A percentile compares a stretch with the other conserved stretches of the same genome.
Conservation (phyloP, 202 grass and related monocot genomes). For the Panicum hallii region DNA sequence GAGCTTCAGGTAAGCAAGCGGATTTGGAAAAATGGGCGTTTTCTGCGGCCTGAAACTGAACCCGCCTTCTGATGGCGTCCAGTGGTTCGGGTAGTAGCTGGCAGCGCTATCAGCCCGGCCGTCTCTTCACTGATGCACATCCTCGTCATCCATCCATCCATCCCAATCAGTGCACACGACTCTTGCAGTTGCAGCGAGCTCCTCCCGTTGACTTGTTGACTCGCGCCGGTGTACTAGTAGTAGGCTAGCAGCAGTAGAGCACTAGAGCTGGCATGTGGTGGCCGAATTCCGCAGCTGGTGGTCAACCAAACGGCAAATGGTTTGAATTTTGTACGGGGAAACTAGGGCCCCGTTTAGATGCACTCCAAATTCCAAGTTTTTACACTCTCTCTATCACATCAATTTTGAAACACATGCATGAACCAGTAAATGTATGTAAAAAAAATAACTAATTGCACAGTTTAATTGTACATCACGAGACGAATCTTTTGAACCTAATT, state of each 20-base stretch:
- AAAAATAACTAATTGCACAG: too few relatives aligned
- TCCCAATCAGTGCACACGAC: not conserved
- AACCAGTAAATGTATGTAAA: too few relatives aligned
- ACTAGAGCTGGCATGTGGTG: not conserved
- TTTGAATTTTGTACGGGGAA: not conserved
- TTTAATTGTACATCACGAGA: too few relatives aligned
- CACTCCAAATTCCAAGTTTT: too few relatives aligned
- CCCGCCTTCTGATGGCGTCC: too few relatives aligned
- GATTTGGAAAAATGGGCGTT: not conserved
- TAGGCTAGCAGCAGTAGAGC: too few relatives aligned
- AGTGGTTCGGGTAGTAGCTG: not conserved
- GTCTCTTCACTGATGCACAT: not conserved
- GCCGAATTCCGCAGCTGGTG: not conserved
- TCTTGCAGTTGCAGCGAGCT: not conserved
- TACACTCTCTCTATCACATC: too few relatives aligned
- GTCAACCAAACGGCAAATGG: not conserved
- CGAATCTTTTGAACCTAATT: too few relatives aligned
- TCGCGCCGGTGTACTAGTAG: not conserved
- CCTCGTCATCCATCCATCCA: not conserved
- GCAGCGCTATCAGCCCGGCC: not conserved
- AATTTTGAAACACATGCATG: too few relatives aligned
- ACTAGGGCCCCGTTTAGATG: too few relatives aligned
- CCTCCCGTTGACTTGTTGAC: conserved; percentile 23
- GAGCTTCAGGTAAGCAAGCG: not conserved
- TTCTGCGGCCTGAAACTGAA: not conserved